Conservation (phyloP, 2,329 filamentous ascomycete species). For the Botrytis paeoniae region DNA sequence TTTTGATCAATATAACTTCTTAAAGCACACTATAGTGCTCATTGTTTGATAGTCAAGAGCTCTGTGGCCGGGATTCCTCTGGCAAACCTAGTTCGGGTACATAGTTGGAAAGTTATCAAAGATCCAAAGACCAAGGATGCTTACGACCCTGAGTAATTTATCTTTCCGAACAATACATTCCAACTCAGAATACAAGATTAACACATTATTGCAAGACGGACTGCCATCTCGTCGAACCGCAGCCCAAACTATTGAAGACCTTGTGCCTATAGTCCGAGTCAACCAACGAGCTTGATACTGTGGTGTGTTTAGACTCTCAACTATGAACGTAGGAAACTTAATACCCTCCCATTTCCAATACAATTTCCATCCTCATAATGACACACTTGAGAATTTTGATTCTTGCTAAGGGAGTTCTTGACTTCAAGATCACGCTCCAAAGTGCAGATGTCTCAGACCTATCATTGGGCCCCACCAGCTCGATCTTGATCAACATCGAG, state of each 20-base stretch:
- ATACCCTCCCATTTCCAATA: neutral
- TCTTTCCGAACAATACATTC: no score
- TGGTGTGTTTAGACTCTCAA: neutral
- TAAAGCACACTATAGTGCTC: no score
- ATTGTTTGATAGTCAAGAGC: no score
- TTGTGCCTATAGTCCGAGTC: neutral
- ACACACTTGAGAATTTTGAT: neutral
- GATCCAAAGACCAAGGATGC: no score
- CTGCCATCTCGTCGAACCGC: neutral
- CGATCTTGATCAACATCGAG: neutral
- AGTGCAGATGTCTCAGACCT: neutral
- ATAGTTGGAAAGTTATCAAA: no score
- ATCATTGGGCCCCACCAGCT: neutral
- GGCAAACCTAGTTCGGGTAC: no score
- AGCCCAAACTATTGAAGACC: neutral
- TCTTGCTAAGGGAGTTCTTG: neutral
- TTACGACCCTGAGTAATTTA: no score
- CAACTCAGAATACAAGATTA: neutral
- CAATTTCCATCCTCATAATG: neutral
- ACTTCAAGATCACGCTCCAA: neutral
- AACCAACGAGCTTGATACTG: neutral
- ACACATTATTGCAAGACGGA: neutral
- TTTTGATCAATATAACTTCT: no score
- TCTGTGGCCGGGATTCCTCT: no score
- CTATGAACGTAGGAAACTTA: neutral